These are phyloP conservation scores for Leishmania tarentolae DNA, from an alignment of 208 protist species.

Conservation along the genomic window DNA sequence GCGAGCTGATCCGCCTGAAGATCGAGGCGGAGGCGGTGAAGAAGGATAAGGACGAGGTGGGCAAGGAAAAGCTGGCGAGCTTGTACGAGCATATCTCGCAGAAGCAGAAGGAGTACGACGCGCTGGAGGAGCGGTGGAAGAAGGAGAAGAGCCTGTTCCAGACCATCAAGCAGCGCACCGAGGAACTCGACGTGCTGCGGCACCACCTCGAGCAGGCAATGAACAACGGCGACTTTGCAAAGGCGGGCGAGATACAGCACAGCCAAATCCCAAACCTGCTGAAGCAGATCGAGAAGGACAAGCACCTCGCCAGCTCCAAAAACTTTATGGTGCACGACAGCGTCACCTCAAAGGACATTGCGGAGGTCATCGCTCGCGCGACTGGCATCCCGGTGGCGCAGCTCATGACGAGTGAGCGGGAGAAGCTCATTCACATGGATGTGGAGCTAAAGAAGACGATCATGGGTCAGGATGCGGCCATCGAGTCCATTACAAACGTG, in stretches of 20 bases:
- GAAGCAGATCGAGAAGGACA: slow-evolving; percentile 88
- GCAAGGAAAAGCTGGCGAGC: slow-evolving; percentile 82
- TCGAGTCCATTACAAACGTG: slow-evolving; percentile 94
- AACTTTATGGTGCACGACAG: slow-evolving; percentile 95
- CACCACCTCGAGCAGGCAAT: slow-evolving; percentile 88
- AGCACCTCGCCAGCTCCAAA: slow-evolving; percentile 87
- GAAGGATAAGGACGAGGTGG: slow-evolving; percentile 93
- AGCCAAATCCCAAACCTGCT: slow-evolving; percentile 77
- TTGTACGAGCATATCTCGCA: slow-evolving; percentile 72
- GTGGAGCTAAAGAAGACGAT: slow-evolving; percentile 89
- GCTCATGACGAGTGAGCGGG: slow-evolving; percentile 88
- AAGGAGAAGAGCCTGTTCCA: slow-evolving; percentile 91
- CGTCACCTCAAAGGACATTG: slow-evolving; percentile 94
- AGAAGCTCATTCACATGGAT: slow-evolving; percentile 91
- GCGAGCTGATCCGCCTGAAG: slow-evolving; percentile 90
- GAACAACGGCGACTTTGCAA: slow-evolving; percentile 69
- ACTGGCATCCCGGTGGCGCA: slow-evolving; percentile 98
- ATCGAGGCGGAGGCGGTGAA: slow-evolving; percentile 94
- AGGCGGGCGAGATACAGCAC: slow-evolving; percentile 83
- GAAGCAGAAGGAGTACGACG: slow-evolving; percentile 83
- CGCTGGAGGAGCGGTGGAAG: slow-evolving; percentile 84
- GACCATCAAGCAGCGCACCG: slow-evolving; percentile 90
- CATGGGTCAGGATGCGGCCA: slow-evolving; percentile 97
- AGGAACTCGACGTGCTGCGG: slow-evolving; percentile 84
- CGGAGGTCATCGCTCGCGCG: slow-evolving; percentile 95